Base-by-base conservation (phyloP, 192 early-diverging fungal genomes). In the Lunasporangiospora selenospora region DNA sequence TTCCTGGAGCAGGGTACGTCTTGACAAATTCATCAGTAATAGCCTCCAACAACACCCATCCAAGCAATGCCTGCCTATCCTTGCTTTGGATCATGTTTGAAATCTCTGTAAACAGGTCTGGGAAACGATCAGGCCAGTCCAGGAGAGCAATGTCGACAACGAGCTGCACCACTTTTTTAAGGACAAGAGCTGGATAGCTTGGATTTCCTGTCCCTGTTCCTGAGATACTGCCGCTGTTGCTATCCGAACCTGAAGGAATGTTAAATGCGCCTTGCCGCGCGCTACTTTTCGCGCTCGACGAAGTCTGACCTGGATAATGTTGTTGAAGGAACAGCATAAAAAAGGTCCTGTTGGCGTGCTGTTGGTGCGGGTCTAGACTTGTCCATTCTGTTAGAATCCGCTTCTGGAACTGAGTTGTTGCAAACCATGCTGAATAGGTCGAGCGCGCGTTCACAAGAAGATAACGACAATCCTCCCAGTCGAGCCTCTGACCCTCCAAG, bases 121-220 rank as follows among this genome's bases (percentile, higher is more conserved):
- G 69, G 36, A 58, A 73, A 3, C 60, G 59, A 55, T 57, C 55
- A 16, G 69, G 69, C 69, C 69, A 73, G 54, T 73, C 69, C 42
- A 58, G 41, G 11, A 73, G 41, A 16, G 69, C 69, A 40, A 73
- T 53, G 30, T 73, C 69, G 4, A 61, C 53, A 18, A 73, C 13
- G 39, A 73, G 55, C 43, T 73, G 69, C 15, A 73, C 42, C 12
- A 73, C 61, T 40, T 73, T 73, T 16, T 73, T 73, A 34, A 62
- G 38, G 8, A 73, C 69, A 63, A 73, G 63, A 31, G 60, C 18
- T 0, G 69, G 57, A 18, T 63, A 61, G 11, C 37, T 53, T 24
- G 23, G 4, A 31, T 39, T 21, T 30, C n/a, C 24, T 40, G 48
- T 27, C 42, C 53, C 53, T 48, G 43, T 38, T 11, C 27, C 19